These are phyloP conservation scores for Beauveria medogensis DNA, from an alignment of 2,329 filamentous ascomycete genomes.

Conservation along the genomic window DNA sequence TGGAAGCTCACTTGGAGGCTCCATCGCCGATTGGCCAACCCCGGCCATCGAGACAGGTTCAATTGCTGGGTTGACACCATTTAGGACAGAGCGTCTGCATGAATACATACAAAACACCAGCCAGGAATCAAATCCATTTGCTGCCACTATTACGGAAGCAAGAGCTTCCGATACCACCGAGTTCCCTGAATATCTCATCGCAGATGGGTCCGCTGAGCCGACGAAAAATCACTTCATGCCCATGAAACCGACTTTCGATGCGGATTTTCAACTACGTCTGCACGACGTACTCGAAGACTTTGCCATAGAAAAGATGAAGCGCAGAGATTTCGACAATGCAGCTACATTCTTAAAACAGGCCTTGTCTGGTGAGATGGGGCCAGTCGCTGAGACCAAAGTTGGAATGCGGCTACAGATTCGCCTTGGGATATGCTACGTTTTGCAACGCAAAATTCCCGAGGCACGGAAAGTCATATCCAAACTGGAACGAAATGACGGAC, in stretches of 20 bases:
- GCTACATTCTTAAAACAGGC: not conserved
- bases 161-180: not conserved
- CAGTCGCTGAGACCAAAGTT: not conserved
- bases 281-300: not conserved
- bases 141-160: not conserved
- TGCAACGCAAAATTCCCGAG: not conserved
- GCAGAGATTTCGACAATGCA: not conserved
- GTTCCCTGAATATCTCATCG: not conserved
- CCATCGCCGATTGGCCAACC: not conserved
- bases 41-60: not conserved
- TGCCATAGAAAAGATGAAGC: not conserved
- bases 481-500: not conserved
- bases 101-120: not conserved
- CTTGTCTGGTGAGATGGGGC: not conserved
- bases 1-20: not conserved
- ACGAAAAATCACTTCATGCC: not conserved
- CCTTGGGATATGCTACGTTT: slow-evolving; percentile 1
- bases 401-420: not conserved
- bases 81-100: not conserved
- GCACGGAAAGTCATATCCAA: not conserved
- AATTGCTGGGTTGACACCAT: not conserved
- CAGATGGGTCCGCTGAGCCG: not conserved
- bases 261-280: not conserved
- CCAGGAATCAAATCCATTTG: not conserved
- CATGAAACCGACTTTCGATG: not conserved